phyloP scores from a whole-genome alignment of 148 eudicot genomes.

The Fallopia convolvulus region DNA sequence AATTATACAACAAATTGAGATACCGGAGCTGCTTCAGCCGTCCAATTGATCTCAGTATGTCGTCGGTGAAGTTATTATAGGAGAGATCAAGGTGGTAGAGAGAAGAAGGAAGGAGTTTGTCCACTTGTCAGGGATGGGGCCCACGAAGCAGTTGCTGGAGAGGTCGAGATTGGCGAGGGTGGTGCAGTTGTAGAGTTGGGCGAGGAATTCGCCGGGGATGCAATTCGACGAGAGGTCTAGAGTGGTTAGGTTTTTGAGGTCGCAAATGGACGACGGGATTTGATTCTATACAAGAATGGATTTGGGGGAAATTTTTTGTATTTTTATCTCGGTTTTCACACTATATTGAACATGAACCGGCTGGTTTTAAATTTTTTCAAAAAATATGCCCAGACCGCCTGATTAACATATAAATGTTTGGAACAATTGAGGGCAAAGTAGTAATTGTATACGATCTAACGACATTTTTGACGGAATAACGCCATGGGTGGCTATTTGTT shows the following conservation, averaged over 20 bases:
- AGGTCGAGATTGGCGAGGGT: constrained; percentile 37
- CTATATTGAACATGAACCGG: too few relatives aligned
- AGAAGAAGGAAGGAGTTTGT: constrained; percentile 33
- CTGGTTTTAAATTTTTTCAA: too few relatives aligned
- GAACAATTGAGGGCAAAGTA: too few relatives aligned
- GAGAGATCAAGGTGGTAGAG: constrained; percentile 71
- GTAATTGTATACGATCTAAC: too few relatives aligned
- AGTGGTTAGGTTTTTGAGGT: constrained; percentile 33
- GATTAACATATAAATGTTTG: too few relatives aligned
- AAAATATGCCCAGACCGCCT: too few relatives aligned
- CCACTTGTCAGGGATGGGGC: constrained; percentile 45
- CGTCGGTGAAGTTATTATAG: constrained; percentile 59
- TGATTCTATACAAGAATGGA: too few relatives aligned
- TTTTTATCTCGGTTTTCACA: too few relatives aligned
- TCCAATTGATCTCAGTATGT: constrained; percentile 62
- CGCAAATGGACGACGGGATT: constrained; percentile 42
- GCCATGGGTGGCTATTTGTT: too few relatives aligned
- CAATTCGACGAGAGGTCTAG: constrained; percentile 38
- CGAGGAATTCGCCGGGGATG: constrained; percentile 44
- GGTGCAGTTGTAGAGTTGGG: constrained; percentile 38
- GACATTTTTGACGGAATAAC: too few relatives aligned
- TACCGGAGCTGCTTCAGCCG: constrained; percentile 48
- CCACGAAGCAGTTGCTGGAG: constrained; percentile 42
- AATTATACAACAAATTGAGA: constrained; percentile 61
- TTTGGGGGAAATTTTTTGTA: too few relatives aligned